These are phyloP conservation scores for Tylopilus felleus DNA, from an alignment of 768 basidiomycete genomes.

Conservation along the genomic window DNA sequence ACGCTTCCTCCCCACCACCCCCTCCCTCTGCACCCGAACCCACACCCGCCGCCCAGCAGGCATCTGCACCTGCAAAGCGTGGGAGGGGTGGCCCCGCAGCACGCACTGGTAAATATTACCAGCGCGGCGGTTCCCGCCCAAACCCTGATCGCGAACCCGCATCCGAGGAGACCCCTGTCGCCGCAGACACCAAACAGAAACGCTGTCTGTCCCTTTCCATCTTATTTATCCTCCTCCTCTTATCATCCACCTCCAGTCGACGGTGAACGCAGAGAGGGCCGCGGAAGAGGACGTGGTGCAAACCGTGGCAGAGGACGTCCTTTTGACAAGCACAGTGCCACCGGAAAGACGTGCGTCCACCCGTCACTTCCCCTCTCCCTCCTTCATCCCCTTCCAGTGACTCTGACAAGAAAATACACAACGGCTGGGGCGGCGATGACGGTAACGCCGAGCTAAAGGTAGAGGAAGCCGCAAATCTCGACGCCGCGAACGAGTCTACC, in stretches of 20 bases:
- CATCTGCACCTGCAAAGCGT: constrained; percentile 43
- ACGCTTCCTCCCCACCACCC: constrained; percentile 40
- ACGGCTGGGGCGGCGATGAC: constrained; percentile 94
- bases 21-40: constrained; percentile 32
- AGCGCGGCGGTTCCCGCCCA: constrained; percentile 53
- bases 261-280: constrained; percentile 44
- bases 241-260: constrained; percentile 31
- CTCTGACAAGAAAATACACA: constrained; percentile 91
- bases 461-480: constrained; percentile 71
- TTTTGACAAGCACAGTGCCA: constrained; percentile 84
- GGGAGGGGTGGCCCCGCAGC: constrained; percentile 55
- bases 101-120: constrained; percentile 68
- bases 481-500: constrained; percentile 56
- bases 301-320: constrained; percentile 63
- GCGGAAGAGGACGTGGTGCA: constrained; percentile 43
- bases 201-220: constrained; percentile 26
- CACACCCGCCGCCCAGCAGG: constrained; percentile 28
- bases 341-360: constrained; percentile 70
- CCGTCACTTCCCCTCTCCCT: neutral
- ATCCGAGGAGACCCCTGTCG: constrained; percentile 35
- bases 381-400: constrained; percentile 51
- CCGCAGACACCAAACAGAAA: constrained; percentile 32
- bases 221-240: neutral
- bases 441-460: constrained; percentile 78
- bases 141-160: constrained; percentile 39